phyloP scores from a whole-genome alignment of 1,284 basidiomycete genomes.

The Ustilago trichophora region DNA sequence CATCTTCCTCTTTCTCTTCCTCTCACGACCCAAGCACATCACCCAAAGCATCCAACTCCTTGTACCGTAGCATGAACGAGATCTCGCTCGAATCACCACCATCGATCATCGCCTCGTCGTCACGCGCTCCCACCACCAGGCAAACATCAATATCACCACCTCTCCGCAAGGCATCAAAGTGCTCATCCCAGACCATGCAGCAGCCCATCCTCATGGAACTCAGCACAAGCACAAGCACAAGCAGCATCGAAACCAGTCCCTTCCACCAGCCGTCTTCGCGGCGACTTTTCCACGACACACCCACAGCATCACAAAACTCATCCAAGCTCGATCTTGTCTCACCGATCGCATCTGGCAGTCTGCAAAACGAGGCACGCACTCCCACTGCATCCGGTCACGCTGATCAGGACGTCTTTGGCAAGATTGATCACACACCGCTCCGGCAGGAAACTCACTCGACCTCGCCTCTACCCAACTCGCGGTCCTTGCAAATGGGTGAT shows the following conservation, averaged over 20 bases:
- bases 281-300: constrained; percentile 34
- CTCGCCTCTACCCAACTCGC: constrained; percentile 38
- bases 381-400: constrained; percentile 8
- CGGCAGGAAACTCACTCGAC: constrained; percentile 40
- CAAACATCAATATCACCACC: constrained; percentile 15
- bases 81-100: constrained; percentile 23
- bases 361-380: constrained; percentile 11
- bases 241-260: constrained; percentile 28
- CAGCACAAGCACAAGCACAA: constrained; percentile 14
- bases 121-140: constrained; percentile 1
- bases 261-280: constrained; percentile 27
- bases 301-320: constrained; percentile 7
- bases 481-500: constrained; percentile 37
- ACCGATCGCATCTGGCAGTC: background rate
- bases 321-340: constrained; percentile 10
- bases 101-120: constrained; percentile 7
- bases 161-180: background rate
- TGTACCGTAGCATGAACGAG: background rate
- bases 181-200: constrained; percentile 1
- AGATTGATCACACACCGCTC: constrained; percentile 38
- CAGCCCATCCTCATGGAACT: constrained; percentile 23
- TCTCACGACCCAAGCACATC: background rate
- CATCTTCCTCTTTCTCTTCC: background rate
- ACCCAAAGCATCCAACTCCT: background rate
- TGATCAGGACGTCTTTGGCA: constrained; percentile 35